Evolutionary conservation across 2,329 filamentous ascomycete genomes (phyloP), one percentile per base, ranked within the genome.

Genomic region (Sclerotinia subarctica): DNA sequence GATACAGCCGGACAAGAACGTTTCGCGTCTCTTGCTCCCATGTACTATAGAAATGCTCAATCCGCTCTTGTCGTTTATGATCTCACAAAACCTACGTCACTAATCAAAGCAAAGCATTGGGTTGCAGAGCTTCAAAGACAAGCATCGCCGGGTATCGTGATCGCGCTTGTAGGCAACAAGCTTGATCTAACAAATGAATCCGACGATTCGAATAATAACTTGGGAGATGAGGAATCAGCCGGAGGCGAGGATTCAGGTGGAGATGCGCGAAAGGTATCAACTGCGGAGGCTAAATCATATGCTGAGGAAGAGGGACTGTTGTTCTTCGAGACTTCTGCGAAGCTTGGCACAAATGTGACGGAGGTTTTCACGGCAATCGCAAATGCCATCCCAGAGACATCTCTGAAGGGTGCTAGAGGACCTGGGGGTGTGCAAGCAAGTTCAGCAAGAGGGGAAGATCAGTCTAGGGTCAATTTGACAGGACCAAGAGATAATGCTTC

Each of bases 41-140:
- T 98, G 95, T 99, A 99, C 86, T 98, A 98, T 84, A 93, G 94
- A 81, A 98, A 99, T 79, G 95, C 95, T 64, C 94, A 98, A 82
- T 93, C 94, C 72, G 95, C 95, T 19, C 91, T 99, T 74, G 94
- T 99, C 71, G 94, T 98, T 78, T 99, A 98, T 87, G 94, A 99
- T 79, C 89, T 99, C 76, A 99, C 95, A 71, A 98, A 98, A 81
- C 91, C 94, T 54, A 95, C 93, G 62, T 97, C 93, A 59, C 89
- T 99, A 74, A 88, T 93, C 80, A 98, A 99, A 83, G 95, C 95
- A 65, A 96, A 96, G 82, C 94, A 98, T 84, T 99, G 94, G 94
- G 94, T 99, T 67, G 94, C 94, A 68, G 94, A 99, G 81, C 86
- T 99, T 68, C 94, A 98, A 82, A 89, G 94, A 77, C 95, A 99